Conservation (phyloP, 345 rosid genomes). For the Camelina sativa region DNA sequence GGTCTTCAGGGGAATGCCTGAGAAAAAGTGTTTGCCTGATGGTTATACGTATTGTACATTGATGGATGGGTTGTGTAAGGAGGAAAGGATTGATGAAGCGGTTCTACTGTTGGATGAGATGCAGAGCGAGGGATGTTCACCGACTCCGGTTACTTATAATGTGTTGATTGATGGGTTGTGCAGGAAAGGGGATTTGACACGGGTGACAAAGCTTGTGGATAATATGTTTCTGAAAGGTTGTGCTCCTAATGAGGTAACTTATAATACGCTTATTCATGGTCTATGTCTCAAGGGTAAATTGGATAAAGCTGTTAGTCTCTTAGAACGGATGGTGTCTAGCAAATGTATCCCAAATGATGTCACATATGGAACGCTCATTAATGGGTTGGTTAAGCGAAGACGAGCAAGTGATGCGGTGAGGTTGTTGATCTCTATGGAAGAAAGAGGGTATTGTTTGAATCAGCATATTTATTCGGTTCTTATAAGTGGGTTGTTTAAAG, state of each 20-base stretch:
- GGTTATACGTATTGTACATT: constrained; percentile 82
- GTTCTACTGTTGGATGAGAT: constrained; percentile 86
- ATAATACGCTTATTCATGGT: constrained; percentile 87
- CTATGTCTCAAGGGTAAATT: constrained; percentile 78
- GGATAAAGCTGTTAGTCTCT: constrained; percentile 84
- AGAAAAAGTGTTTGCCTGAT: constrained; percentile 64
- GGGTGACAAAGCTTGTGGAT: constrained; percentile 84
- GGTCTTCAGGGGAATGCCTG: constrained; percentile 74
- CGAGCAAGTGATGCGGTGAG: constrained; percentile 61
- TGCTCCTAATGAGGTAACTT: constrained; percentile 78
- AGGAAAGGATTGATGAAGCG: constrained; percentile 78
- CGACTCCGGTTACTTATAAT: constrained; percentile 63
- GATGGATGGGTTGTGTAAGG: constrained; percentile 95
- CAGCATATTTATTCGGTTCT: constrained; percentile 73
- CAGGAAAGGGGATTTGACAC: constrained; percentile 71
- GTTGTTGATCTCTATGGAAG: constrained; percentile 67
- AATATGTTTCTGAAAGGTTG: constrained; percentile 96
- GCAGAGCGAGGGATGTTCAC: constrained; percentile 91
- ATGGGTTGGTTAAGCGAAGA: constrained; percentile 82
- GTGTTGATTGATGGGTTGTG: constrained; percentile 85
- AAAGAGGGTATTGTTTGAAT: constrained; percentile 67
- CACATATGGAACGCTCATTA: constrained; percentile 77
- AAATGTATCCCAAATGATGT: constrained; percentile 81
- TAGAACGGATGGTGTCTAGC: constrained; percentile 72
- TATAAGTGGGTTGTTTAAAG: constrained; percentile 84